These are phyloP conservation scores for Fremontodendron californicum DNA, from an alignment of 345 rosid species.

Conservation along the genomic window DNA sequence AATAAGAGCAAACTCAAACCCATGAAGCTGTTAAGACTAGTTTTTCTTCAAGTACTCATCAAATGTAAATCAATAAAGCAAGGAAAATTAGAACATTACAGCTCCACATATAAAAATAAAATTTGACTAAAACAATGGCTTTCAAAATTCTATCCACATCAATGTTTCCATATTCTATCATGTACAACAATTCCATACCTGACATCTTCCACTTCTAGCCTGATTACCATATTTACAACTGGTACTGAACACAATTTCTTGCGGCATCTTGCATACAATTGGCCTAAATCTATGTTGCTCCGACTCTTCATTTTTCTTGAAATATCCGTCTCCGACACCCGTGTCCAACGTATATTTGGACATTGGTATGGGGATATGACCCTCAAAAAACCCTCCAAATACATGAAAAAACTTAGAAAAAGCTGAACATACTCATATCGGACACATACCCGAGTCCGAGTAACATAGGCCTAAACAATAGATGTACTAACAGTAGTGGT, in stretches of 20 bases:
- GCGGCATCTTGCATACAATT: slow-evolving; percentile 4
- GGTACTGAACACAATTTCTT: background rate
- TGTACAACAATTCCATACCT: background rate
- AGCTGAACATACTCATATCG: too few relatives aligned
- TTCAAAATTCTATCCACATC: background rate
- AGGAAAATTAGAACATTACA: background rate
- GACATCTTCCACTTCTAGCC: background rate
- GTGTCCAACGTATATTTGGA: too few relatives aligned
- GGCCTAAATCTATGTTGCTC: too few relatives aligned
- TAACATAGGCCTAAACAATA: background rate
- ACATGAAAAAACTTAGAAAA: too few relatives aligned
- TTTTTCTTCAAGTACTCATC: background rate
- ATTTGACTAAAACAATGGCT: background rate
- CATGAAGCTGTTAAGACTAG: too few relatives aligned
- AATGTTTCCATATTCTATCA: background rate
- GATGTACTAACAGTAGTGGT: background rate
- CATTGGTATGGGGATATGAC: too few relatives aligned
- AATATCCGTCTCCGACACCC: too few relatives aligned
- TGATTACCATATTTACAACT: slow-evolving; percentile 21
- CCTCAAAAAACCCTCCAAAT: too few relatives aligned
- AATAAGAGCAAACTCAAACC: background rate
- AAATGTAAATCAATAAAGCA: background rate
- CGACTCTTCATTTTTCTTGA: too few relatives aligned
- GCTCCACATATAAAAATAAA: background rate
- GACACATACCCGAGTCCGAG: too few relatives aligned